These are phyloP conservation scores for Corylus americana DNA, from an alignment of 306 rosid species.

Conservation along the genomic window DNA sequence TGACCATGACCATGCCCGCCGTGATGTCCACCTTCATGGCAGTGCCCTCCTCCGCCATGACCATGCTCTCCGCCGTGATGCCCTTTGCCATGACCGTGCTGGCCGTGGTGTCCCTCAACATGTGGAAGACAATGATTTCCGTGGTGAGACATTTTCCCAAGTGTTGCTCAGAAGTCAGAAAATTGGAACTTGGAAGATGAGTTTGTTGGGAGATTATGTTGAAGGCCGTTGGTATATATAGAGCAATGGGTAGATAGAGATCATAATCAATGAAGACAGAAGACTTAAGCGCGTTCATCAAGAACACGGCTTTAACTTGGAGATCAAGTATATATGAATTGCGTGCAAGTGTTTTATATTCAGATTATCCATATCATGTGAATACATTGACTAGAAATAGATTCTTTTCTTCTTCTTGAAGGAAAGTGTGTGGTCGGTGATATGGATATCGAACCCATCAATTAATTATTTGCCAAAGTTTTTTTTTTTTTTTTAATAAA, in stretches of 20 bases:
- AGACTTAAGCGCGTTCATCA: too few species aligned
- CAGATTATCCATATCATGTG: background rate
- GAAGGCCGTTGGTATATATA: background rate
- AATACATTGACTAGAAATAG: background rate
- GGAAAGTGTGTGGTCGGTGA: background rate
- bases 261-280: too few species aligned
- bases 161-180: background rate
- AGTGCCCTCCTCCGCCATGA: background rate
- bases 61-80: background rate
- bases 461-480: too few species aligned
- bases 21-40: background rate
- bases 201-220: background rate
- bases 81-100: background rate
- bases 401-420: background rate
- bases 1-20: background rate
- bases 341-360: too few species aligned
- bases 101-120: background rate
- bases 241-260: too few species aligned
- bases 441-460: too few species aligned
- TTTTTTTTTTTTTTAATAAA: too few species aligned
- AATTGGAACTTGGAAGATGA: background rate
- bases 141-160: background rate
- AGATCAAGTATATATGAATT: background rate
- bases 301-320: background rate
- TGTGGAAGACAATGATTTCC: background rate